phyloP scores from a whole-genome alignment of 2,329 filamentous ascomycete species.

The Mycosphaerella sp. region DNA sequence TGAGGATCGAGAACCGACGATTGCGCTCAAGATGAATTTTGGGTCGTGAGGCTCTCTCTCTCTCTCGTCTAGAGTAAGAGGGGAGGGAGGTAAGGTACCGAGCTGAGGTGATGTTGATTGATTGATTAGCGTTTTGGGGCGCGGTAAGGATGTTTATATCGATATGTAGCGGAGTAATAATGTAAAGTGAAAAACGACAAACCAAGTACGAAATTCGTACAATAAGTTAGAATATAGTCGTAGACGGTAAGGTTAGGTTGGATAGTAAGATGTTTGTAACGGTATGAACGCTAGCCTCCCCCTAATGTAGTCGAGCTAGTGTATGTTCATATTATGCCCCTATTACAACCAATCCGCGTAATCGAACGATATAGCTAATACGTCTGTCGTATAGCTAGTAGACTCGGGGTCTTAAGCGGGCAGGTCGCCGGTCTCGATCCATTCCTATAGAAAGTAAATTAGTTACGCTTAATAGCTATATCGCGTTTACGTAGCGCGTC shows the following conservation, averaged over 20 bases:
- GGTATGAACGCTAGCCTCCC: not conserved
- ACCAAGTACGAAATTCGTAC: no score
- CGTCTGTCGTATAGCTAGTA: not conserved
- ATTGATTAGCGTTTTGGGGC: no score
- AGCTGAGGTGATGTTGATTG: no score
- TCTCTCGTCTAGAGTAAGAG: no score
- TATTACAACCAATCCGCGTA: not conserved
- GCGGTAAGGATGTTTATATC: no score
- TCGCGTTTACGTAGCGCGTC: not conserved
- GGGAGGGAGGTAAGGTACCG: no score
- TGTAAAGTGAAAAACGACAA: no score
- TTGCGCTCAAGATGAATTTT: slow-evolving; percentile 94
- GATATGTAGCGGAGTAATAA: no score
- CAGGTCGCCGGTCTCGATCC: slow-evolving; percentile 2
- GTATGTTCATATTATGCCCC: not conserved
- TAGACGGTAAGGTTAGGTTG: no score
- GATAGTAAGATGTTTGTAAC: not conserved
- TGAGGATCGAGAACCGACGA: slow-evolving; percentile 61
- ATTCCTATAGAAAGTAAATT: not conserved
- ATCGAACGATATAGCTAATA: not conserved
- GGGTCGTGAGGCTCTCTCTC: slow-evolving; percentile 1
- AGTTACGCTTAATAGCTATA: no score
- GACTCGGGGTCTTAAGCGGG: not conserved
- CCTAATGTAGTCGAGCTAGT: not conserved
- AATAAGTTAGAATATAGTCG: no score